Evolutionary conservation across 331 rosid species (phyloP).

Genomic region (Saraca asoca): DNA sequence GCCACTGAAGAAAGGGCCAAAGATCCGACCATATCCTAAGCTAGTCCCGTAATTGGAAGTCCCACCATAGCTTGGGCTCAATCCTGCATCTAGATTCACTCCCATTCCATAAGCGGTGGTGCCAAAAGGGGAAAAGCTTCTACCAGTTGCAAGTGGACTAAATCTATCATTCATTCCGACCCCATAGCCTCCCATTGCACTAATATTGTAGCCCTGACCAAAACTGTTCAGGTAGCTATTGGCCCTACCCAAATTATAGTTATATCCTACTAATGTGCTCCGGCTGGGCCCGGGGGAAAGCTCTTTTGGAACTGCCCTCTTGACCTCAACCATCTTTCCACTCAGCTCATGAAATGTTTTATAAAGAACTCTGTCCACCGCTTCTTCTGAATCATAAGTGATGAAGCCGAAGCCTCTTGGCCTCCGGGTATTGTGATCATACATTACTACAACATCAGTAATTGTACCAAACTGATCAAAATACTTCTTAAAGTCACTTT

Average conservation of each 20-base stretch:
- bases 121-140: constrained; percentile 56
- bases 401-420: constrained; percentile 94
- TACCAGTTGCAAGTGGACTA: constrained; percentile 45
- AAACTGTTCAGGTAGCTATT: constrained; percentile 67
- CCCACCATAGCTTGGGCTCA: constrained; percentile 52
- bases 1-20: constrained; percentile 50
- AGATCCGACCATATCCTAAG: constrained; percentile 53
- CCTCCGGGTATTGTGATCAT: constrained; percentile 97
- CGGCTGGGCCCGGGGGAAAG: constrained; percentile 79
- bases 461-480: constrained; percentile 93
- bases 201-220: constrained; percentile 50
- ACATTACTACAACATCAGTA: constrained; percentile 95
- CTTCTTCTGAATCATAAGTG: constrained; percentile 81
- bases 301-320: constrained; percentile 97
- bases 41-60: constrained; percentile 49
- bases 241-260: constrained; percentile 74
- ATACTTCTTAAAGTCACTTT: constrained; percentile 84
- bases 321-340: constrained; percentile 97
- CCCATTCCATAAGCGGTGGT: constrained; percentile 48
- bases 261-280: constrained; percentile 77
- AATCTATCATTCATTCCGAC: constrained; percentile 55
- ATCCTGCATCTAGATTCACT: constrained; percentile 51
- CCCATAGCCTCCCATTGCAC: constrained; percentile 58
- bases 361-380: constrained; percentile 84
- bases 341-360: constrained; percentile 92